Base-by-base conservation (phyloP, 148 eudicot genomes). In the Heliosperma pusillum region DNA sequence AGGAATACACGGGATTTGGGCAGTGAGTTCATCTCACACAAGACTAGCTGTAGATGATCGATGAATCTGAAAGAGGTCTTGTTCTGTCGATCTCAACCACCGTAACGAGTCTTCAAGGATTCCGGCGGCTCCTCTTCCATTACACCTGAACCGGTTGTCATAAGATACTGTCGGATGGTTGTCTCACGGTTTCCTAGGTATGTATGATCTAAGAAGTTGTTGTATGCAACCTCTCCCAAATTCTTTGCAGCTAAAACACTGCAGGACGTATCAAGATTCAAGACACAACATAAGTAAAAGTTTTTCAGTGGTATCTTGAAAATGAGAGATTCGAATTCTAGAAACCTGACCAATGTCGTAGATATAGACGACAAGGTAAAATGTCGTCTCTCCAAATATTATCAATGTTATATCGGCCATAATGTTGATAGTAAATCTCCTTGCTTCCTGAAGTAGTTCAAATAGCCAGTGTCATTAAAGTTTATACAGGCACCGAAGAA, bases 51-150 rank as follows among this genome's bases (percentile, higher is more conserved):
- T 36, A 63, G 9, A 47, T 2, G 59, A 19, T 69, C 17, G 29
- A 26, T 47, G 24, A 45, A 50, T 2, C 29, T 3, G 5, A 24
- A 56, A 53, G 66, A 57, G 26, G 67, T 64, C 8, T 10, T 24
- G 17, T n/a, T 5, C 33, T 26, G 36, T 1, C 44, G 20, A 64
- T n/a, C 26, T 77, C 50, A 92, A 77, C 99, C 99, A 47, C 97
- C 97, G 75, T 92, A 92, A 27, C 94, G 85, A 68, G 69, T 69
- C 82, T 88, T 89, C 10, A 95, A 80, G 76, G 81, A 73, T 78
- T 90, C 94, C 0, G 97, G 97, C 58, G 99, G 99, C 77, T 92
- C 97, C 82, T 95, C 99, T 81, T 92, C 99, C 99, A 95, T 95
- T 64, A 95, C 88, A 71, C 97, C 91, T n/a, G 85, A 87, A 53